Base-by-base conservation (phyloP, 2,329 filamentous ascomycete species). In the Juglanconis oblonga region DNA sequence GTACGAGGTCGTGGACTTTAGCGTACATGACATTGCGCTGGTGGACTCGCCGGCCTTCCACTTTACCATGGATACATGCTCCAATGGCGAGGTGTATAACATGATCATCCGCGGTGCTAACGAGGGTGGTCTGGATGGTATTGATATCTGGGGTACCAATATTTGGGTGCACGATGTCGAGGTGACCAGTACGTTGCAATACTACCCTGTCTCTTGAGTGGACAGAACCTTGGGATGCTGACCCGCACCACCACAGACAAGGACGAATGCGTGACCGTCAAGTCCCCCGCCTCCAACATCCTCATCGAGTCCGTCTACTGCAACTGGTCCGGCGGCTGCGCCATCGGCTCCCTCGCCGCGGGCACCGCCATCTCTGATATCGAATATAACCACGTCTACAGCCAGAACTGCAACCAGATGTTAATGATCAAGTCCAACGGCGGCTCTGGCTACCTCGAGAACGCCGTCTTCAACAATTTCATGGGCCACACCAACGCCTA, bases 361-460 rank as follows among this genome's bases (percentile, higher is more conserved):
- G 76, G 77, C 60, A 80, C 72, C 0, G 58, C 47, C 40, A 80
- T 86, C 67, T 78, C 77, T 36, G 72, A 82, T 62, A 76, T 86
- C 62, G 69, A 73, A 31, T 86, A 86, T 73, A 72, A 74, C 65
- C 84, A 86, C 67, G 67, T 86, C 63, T 86, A 86, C 73, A 85
- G 82, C 36, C 79, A 76, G 71, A 74, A 76, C 17, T 81, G 79
- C n/a, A 87, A 87, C 75, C 81, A 87, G 67, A 86, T 86, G 83
- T 79, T 81, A 71, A 83, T 85, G 82, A 79, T 87, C 74, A 87
- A 87, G 71, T 81, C 78, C 59, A 82, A 85, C 66, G 84, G 84
- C 49, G 84, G 84, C 36, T 76, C 70, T 57, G 84, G 84, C 35
- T 76, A 72, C 4, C 77, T 86, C 5, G 76, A 76, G 47, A 78